phyloP scores from a whole-genome alignment of 2,329 filamentous ascomycete species.

The Botrytis fabae region DNA sequence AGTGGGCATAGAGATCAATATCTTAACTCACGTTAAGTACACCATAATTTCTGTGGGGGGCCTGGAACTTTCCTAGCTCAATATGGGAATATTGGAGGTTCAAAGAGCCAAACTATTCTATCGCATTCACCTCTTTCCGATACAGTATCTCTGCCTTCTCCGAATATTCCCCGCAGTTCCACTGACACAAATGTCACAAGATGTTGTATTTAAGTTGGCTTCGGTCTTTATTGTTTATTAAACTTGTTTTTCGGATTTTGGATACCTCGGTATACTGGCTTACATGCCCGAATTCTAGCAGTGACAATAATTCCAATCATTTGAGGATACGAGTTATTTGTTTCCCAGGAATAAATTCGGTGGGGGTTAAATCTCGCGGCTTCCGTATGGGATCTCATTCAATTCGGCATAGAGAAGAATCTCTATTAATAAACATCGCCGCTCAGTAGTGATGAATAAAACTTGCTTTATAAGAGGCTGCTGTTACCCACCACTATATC shows the following conservation, averaged over 20 bases:
- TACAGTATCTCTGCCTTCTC: neutral
- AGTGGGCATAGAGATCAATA: too few relatives aligned
- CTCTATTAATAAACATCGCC: neutral
- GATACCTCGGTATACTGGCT: too few relatives aligned
- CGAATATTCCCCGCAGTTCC: neutral
- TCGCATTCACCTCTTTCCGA: neutral
- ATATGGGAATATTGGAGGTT: neutral
- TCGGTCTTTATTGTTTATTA: neutral
- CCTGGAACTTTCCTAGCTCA: neutral
- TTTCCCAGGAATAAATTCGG: fast-evolving
- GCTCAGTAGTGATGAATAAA: neutral
- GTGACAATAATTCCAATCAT: neutral
- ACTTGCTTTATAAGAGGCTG: neutral
- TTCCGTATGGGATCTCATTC: neutral
- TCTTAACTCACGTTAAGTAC: neutral
- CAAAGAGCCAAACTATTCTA: neutral
- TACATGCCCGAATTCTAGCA: neutral
- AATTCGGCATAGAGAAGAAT: neutral
- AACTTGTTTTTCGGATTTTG: neutral
- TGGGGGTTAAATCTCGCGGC: neutral
- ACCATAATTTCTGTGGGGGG: neutral
- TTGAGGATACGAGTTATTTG: neutral
- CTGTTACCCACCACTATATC: neutral
- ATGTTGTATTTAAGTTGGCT: neutral
- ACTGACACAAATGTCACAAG: neutral